A percentile compares a stretch with the other conserved stretches of the same genome.
Evolutionary conservation across 495 filamentous ascomycete species (phyloP).

Genomic region (Margaritispora aquatica): DNA sequence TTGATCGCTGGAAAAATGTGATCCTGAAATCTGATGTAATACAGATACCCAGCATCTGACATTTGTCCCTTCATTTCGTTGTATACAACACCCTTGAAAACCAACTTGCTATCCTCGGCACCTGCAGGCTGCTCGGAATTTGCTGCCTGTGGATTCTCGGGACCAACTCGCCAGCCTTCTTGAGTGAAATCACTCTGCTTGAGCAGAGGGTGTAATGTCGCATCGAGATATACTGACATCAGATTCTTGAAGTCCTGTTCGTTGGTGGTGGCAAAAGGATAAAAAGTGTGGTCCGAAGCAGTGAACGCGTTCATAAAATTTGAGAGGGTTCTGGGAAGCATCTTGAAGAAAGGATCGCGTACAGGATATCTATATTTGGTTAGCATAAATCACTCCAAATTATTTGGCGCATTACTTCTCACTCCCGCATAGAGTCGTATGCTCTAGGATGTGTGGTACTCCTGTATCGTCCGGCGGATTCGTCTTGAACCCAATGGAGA

Average conservation of each 20-base stretch:
- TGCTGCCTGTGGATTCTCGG: constrained; percentile 68
- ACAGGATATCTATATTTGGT: constrained; percentile 70
- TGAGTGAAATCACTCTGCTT: constrained; percentile 90
- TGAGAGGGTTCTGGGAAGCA: constrained; percentile 92
- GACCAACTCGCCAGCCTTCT: constrained; percentile 94
- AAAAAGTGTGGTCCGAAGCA: constrained; percentile 91
- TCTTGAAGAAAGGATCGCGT: constrained; percentile 98
- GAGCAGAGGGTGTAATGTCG: constrained; percentile 81
- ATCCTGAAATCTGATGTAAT: constrained; percentile 89
- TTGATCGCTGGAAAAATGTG: constrained; percentile 89
- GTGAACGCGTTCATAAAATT: constrained; percentile 99
- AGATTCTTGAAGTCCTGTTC: constrained; percentile 90
- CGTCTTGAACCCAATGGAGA: constrained; percentile 97
- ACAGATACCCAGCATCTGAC: constrained; percentile 94
- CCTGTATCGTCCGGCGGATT: constrained; percentile 96
- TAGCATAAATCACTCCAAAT: constrained; percentile 17
- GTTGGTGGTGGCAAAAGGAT: constrained; percentile 98
- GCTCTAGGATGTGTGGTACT: constrained; percentile 94
- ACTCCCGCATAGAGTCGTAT: constrained; percentile 95
- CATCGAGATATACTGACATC: constrained; percentile 93
- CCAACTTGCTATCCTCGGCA: constrained; percentile 46
- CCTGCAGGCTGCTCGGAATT: constrained; percentile 36
- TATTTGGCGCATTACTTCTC: constrained; percentile 57
- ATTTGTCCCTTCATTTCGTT: constrained; percentile 99
- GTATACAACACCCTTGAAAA: constrained; percentile 98